phyloP scores from a whole-genome alignment of 2,329 filamentous ascomycete genomes.

The Neonectria coccinea region DNA sequence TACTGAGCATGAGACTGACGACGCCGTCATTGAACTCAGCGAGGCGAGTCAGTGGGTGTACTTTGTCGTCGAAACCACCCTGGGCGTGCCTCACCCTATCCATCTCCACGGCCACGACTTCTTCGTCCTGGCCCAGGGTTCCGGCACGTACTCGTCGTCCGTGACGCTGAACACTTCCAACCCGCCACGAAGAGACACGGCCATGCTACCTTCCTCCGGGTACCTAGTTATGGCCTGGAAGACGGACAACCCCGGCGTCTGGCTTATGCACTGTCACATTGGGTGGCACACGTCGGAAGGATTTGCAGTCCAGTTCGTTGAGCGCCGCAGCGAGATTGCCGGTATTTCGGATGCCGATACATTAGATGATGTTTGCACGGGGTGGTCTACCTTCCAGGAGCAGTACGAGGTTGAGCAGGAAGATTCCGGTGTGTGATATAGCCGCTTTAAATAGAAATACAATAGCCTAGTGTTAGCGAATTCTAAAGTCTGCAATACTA shows the following conservation, averaged over 20 bases:
- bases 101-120: slow-evolving; percentile 54
- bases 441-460: no score
- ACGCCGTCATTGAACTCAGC: slow-evolving; percentile 46
- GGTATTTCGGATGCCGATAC: not conserved
- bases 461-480: not conserved
- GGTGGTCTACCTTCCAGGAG: slow-evolving; percentile 14
- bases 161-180: slow-evolving; percentile 48
- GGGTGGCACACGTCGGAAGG: slow-evolving; percentile 35
- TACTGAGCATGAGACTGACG: slow-evolving; percentile 30
- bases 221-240: slow-evolving; percentile 63
- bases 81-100: slow-evolving; percentile 49
- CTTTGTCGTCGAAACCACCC: slow-evolving; percentile 44
- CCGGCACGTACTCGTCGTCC: slow-evolving; percentile 33
- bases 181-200: slow-evolving; percentile 65
- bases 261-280: slow-evolving; percentile 65
- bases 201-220: slow-evolving; percentile 58
- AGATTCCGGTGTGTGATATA: slow-evolving; percentile 27
- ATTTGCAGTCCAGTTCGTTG: slow-evolving; percentile 31
- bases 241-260: slow-evolving; percentile 62
- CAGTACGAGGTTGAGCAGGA: slow-evolving; percentile 21
- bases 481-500: not conserved
- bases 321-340: slow-evolving; percentile 22
- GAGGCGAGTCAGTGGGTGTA: slow-evolving; percentile 47
- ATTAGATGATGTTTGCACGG: slow-evolving; percentile 17
- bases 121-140: slow-evolving; percentile 42